phyloP scores from a whole-genome alignment of 129 eudicot species.

The Tagetes patula region DNA sequence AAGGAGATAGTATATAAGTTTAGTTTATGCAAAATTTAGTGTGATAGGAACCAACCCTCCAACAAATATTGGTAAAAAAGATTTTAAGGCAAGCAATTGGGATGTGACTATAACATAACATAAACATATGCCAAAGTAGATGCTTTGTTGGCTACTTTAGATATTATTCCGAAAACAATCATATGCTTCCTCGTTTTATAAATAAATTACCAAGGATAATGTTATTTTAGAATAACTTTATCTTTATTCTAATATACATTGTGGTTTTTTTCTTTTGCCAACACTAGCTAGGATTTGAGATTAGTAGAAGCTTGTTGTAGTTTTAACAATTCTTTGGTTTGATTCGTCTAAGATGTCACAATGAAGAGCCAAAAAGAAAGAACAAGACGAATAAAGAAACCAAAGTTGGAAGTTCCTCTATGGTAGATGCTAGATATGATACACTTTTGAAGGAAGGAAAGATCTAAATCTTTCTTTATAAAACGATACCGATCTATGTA shows the following conservation, averaged over 20 bases:
- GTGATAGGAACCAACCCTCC: slow-evolving; percentile 19
- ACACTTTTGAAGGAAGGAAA: slow-evolving; percentile 27
- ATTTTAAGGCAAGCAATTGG: slow-evolving; percentile 25
- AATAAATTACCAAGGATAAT: slow-evolving; percentile 8
- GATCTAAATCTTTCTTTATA: slow-evolving; percentile 24
- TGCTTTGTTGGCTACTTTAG: slow-evolving; percentile 41
- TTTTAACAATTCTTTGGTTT: no score
- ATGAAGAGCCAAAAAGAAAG: no score
- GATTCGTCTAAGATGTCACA: no score
- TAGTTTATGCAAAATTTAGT: slow-evolving; percentile 23
- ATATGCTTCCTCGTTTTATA: slow-evolving; percentile 31
- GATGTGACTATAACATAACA: slow-evolving; percentile 37
- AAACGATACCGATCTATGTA: slow-evolving; percentile 24
- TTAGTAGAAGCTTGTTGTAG: no score
- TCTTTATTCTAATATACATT: not conserved
- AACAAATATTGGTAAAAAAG: slow-evolving; percentile 17
- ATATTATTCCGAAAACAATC: slow-evolving; percentile 34
- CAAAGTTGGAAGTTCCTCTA: slow-evolving; percentile 7
- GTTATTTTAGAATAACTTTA: not conserved
- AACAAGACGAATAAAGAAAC: not conserved
- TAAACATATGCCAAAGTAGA: slow-evolving; percentile 42
- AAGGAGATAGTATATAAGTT: slow-evolving; percentile 10
- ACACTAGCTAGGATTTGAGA: no score
- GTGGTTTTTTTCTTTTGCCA: no score
- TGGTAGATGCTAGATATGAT: slow-evolving; percentile 28